Conservation (phyloP, 352 stramenopile genomes). For the Thalassiosira ordinaria region DNA sequence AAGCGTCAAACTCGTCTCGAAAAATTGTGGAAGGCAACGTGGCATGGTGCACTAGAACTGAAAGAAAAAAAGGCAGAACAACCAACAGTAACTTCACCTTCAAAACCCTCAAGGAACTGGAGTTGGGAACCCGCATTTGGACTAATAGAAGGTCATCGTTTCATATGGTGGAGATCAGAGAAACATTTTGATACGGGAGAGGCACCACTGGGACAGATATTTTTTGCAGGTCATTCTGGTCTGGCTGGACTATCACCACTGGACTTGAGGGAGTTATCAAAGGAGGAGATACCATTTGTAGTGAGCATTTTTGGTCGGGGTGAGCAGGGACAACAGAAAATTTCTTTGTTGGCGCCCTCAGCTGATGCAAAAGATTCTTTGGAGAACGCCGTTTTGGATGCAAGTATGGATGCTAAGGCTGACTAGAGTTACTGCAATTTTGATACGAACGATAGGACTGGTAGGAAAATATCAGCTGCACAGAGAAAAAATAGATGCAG, state of each 20-base stretch:
- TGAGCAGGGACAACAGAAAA: slow-evolving; percentile 64
- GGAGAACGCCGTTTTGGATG: slow-evolving; percentile 65
- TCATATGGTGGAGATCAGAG: slow-evolving; percentile 83
- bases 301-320: slow-evolving; percentile 80
- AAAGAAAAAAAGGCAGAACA: slow-evolving; percentile 57
- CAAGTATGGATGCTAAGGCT: slow-evolving; percentile 59
- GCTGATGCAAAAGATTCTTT: slow-evolving; percentile 60
- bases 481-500: too few species aligned
- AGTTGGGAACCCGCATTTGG: slow-evolving; percentile 69
- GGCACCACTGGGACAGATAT: slow-evolving; percentile 64
- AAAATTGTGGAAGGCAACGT: slow-evolving; percentile 78
- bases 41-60: slow-evolving; percentile 70
- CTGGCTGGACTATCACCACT: slow-evolving; percentile 79
- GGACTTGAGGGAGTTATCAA: slow-evolving; percentile 73
- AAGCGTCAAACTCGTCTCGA: slow-evolving; percentile 70
- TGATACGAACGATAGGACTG: too few species aligned
- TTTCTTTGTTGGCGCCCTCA: slow-evolving; percentile 64
- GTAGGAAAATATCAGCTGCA: too few species aligned
- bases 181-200: slow-evolving; percentile 82
- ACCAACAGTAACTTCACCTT: not conserved
- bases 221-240: slow-evolving; percentile 80
- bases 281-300: slow-evolving; percentile 69
- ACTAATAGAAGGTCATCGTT: slow-evolving; percentile 80
- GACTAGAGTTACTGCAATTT: too few species aligned
- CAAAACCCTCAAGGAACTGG: slow-evolving; percentile 44